phyloP scores from a whole-genome alignment of 2,329 filamentous ascomycete species.

The Coleophoma eucalyptorum region DNA sequence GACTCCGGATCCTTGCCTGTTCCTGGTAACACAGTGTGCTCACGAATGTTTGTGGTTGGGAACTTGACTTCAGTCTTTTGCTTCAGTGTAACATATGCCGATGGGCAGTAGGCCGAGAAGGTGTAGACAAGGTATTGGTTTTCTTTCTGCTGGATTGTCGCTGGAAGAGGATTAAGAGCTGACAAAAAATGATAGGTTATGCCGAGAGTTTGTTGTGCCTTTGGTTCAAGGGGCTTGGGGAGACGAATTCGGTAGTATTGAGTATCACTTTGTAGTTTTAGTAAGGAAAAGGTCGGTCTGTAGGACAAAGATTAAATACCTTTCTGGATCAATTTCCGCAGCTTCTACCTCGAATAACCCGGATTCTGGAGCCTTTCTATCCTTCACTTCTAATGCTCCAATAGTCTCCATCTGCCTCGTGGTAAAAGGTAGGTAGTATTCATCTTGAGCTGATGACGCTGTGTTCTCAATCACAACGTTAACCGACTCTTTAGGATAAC shows the following conservation, averaged over 20 bases:
- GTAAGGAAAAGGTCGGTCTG: constrained; percentile 16
- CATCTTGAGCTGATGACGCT: constrained; percentile 71
- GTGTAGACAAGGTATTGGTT: constrained; percentile 83
- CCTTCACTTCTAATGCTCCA: constrained; percentile 85
- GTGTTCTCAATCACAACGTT: constrained; percentile 94
- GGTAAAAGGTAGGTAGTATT: constrained; percentile 90
- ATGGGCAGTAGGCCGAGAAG: constrained; percentile 82
- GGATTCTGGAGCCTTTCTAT: constrained; percentile 75
- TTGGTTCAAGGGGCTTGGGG: constrained; percentile 69
- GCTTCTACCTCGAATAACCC: constrained; percentile 66
- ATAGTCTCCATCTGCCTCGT: constrained; percentile 70
- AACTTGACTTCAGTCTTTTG: constrained; percentile 98
- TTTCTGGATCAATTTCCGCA: constrained; percentile 61
- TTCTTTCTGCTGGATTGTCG: constrained; percentile 76
- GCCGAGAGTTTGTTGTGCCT: constrained; percentile 77
- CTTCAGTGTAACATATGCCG: constrained; percentile 80
- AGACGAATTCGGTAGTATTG: constrained; percentile 86
- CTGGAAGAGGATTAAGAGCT: constrained; percentile 76
- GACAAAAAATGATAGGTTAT: constrained; percentile 82
- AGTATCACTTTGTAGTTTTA: constrained; percentile 45
- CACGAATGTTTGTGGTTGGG: constrained; percentile 70
- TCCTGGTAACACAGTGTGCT: constrained; percentile 73
- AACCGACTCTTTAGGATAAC: constrained; percentile 82
- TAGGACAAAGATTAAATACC: constrained; percentile 31
- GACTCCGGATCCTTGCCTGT: constrained; percentile 52